These are phyloP conservation scores for Kokia cookei DNA, from an alignment of 441 rosid genomes.

Conservation along the genomic window DNA sequence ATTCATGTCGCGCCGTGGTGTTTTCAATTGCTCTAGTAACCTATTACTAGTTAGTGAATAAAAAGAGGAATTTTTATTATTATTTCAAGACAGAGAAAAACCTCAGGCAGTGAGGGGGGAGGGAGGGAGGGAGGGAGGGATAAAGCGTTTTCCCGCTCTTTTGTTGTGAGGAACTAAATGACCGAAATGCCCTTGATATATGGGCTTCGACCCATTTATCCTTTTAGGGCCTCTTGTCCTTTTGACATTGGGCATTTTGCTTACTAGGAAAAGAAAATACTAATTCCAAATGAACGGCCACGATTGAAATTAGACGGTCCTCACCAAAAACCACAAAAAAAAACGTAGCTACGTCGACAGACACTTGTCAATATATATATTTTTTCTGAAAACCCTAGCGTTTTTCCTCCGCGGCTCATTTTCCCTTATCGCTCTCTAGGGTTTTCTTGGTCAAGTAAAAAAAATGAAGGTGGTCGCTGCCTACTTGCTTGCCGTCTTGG, in stretches of 20 bases:
- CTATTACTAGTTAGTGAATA: neutral
- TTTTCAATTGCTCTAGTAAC: neutral
- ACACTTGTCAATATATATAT: neutral
- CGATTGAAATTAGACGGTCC: neutral
- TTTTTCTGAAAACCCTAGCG: neutral
- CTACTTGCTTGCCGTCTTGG: slow-evolving; percentile 75
- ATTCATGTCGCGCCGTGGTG: slow-evolving; percentile 16
- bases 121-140: neutral
- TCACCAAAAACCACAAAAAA: neutral
- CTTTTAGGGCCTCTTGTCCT: neutral
- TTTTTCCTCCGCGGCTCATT: neutral
- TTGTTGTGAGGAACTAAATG: neutral
- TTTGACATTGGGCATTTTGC: neutral
- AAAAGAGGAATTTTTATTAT: neutral
- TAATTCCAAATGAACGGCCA: neutral
- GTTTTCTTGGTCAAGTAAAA: neutral
- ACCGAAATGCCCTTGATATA: neutral
- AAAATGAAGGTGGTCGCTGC: slow-evolving; percentile 41
- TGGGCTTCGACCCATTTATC: neutral
- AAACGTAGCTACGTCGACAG: neutral
- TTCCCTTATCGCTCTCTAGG: neutral
- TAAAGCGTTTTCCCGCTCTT: slow-evolving; percentile 6
- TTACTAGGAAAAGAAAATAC: neutral
- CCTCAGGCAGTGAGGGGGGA: neutral
- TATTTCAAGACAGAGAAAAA: neutral